A percentile compares a stretch with the other conserved stretches of the same genome.
phyloP scores from a whole-genome alignment of 2,329 filamentous ascomycete genomes.

The Sporothrix curviconia region DNA sequence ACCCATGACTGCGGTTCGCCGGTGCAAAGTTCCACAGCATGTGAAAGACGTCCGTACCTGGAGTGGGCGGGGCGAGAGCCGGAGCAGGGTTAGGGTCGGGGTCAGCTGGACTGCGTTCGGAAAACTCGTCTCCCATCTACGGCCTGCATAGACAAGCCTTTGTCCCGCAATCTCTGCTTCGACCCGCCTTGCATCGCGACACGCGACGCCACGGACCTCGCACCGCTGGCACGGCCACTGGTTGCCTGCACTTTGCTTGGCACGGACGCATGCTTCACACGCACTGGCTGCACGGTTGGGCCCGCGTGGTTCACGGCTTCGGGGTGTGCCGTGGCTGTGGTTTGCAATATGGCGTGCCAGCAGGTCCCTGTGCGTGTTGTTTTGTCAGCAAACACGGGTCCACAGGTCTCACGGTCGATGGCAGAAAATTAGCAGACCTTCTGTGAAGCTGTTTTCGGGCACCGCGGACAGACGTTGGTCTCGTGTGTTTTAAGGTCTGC shows the following conservation, averaged over 20 bases:
- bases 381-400: no score
- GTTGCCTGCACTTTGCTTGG: neutral
- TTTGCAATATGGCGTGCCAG: neutral
- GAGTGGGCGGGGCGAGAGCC: neutral
- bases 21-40: neutral
- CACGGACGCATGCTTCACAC: neutral
- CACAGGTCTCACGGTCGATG: neutral
- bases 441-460: neutral
- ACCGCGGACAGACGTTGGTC: neutral
- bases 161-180: neutral
- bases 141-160: neutral
- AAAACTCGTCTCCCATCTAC: no score
- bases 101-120: no score
- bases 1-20: neutral
- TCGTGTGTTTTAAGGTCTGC: no score
- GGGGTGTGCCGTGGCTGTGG: neutral
- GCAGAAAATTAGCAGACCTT: neutral
- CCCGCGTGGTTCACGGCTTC: neutral
- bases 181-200: no score
- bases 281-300: neutral
- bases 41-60: neutral
- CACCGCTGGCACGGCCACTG: neutral
- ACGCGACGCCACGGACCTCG: neutral
- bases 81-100: neutral
- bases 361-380: neutral